Conservation (phyloP, 306 rosid species). For the Quercus glauca region DNA sequence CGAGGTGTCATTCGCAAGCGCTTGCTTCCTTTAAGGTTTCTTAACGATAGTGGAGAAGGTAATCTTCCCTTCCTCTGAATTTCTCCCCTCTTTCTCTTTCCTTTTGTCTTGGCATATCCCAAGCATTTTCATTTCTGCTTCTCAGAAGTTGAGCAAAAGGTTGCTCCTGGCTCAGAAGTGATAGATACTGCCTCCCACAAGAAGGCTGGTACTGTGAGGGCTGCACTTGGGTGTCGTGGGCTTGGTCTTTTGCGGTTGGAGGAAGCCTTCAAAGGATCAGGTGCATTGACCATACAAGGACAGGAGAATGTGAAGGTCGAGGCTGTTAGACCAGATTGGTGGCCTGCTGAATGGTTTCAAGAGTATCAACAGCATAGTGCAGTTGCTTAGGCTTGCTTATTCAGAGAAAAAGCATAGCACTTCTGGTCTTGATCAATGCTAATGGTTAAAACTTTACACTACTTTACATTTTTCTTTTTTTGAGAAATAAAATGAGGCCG, state of each 20-base stretch:
- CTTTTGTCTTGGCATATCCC: not conserved
- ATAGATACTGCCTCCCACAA: constrained; percentile 44
- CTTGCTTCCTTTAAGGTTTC: constrained; percentile 63
- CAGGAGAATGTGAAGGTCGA: constrained; percentile 59
- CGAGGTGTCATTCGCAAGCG: constrained; percentile 87
- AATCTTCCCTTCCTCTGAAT: not conserved
- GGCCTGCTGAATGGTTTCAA: constrained; percentile 49
- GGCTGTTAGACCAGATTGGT: constrained; percentile 59
- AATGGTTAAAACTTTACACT: not conserved
- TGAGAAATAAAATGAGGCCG: not conserved
- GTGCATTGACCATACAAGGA: constrained; percentile 51
- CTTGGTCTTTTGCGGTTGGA: constrained; percentile 76
- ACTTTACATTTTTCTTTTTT: not conserved
- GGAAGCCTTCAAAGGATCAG: constrained; percentile 51
- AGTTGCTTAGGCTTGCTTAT: constrained; percentile 16
- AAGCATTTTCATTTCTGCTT: constrained; percentile 17
- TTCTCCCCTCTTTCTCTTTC: not conserved
- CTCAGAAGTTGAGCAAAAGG: constrained; percentile 53
- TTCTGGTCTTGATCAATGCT: not conserved
- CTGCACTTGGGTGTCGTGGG: constrained; percentile 67
- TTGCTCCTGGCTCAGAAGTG: constrained; percentile 60
- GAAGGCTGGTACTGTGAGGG: constrained; percentile 64
- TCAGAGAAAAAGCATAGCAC: not conserved
- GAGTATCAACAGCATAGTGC: constrained; percentile 23
- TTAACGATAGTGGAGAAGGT: constrained; percentile 63